Conservation (phyloP, 2,329 filamentous ascomycete species). For the Xylariaceae sp. region DNA sequence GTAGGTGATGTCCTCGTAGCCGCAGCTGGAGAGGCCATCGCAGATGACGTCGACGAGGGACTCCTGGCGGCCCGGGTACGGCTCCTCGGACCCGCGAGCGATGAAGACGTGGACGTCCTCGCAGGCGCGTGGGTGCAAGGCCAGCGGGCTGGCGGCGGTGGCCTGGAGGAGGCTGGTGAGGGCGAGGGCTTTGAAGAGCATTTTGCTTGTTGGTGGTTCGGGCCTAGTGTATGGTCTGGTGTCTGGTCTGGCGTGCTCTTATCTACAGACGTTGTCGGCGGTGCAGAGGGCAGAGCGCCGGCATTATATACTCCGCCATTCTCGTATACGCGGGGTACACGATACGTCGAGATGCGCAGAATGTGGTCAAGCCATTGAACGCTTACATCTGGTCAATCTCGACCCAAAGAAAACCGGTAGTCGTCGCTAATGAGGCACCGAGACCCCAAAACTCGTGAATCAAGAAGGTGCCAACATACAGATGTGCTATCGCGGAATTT, state of each 20-base stretch:
- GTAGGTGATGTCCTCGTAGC: constrained; percentile 18
- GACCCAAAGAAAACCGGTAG: too few species aligned
- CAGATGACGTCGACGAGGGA: constrained; percentile 18
- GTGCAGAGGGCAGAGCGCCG: too few species aligned
- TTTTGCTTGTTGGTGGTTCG: background rate
- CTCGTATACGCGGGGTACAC: too few species aligned
- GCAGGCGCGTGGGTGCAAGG: constrained; percentile 7
- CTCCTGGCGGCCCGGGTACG: constrained; percentile 20
- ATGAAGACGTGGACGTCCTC: constrained; percentile 18
- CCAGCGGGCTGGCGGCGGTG: background rate
- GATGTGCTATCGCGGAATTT: too few species aligned
- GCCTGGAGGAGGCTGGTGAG: constrained; percentile 2
- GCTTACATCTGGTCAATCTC: too few species aligned
- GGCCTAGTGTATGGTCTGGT: background rate
- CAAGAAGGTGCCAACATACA: too few species aligned
- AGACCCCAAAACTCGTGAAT: too few species aligned
- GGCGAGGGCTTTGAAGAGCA: constrained; percentile 2
- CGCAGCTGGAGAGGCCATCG: constrained; percentile 6
- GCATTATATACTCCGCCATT: too few species aligned
- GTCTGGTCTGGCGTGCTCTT: too few species aligned
- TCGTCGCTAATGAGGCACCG: background rate
- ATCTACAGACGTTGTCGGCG: too few species aligned
- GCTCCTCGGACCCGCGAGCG: constrained; percentile 19
- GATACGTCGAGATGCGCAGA: too few species aligned
- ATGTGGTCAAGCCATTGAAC: too few species aligned